phyloP scores from a whole-genome alignment of 2,329 filamentous ascomycete genomes.

The Helminthosporium solani region DNA sequence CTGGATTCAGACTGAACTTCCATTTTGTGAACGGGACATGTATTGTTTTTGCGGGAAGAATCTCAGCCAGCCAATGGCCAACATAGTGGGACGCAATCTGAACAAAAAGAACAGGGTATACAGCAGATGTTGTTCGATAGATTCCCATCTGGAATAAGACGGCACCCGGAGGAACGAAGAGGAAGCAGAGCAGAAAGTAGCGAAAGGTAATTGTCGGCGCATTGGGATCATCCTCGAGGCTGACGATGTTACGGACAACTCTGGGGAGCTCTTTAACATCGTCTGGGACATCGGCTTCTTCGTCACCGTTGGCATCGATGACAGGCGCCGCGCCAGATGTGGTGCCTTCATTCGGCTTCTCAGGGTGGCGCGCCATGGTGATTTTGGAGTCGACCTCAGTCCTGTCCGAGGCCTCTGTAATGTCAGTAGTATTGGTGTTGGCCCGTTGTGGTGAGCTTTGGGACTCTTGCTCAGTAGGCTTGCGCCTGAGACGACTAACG shows the following conservation, averaged over 20 bases:
- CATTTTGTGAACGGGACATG: slow-evolving; percentile 50
- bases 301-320: slow-evolving; percentile 21
- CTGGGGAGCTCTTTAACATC: slow-evolving; percentile 56
- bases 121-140: slow-evolving; percentile 59
- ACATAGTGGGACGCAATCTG: slow-evolving; percentile 59
- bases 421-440: background rate
- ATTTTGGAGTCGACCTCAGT: slow-evolving; percentile 2
- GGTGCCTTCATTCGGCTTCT: slow-evolving; percentile 5
- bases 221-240: slow-evolving; percentile 57
- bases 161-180: slow-evolving; percentile 60
- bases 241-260: slow-evolving; percentile 59
- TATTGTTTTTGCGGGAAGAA: slow-evolving; percentile 52
- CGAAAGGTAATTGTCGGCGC: slow-evolving; percentile 61
- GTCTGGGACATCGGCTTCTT: slow-evolving; percentile 29
- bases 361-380: background rate
- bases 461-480: background rate
- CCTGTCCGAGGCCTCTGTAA: slow-evolving; percentile 1
- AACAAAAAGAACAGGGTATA: slow-evolving; percentile 63
- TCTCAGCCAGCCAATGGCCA: slow-evolving; percentile 54
- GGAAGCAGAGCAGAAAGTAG: slow-evolving; percentile 56
- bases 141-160: slow-evolving; percentile 59
- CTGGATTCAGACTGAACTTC: slow-evolving; percentile 57
- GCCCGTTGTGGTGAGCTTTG: background rate
- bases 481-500: slow-evolving; percentile 7
- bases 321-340: slow-evolving; percentile 2